Base-by-base conservation (phyloP, 2,329 filamentous ascomycete genomes). In the Dothidotthia symphoricarpi region DNA sequence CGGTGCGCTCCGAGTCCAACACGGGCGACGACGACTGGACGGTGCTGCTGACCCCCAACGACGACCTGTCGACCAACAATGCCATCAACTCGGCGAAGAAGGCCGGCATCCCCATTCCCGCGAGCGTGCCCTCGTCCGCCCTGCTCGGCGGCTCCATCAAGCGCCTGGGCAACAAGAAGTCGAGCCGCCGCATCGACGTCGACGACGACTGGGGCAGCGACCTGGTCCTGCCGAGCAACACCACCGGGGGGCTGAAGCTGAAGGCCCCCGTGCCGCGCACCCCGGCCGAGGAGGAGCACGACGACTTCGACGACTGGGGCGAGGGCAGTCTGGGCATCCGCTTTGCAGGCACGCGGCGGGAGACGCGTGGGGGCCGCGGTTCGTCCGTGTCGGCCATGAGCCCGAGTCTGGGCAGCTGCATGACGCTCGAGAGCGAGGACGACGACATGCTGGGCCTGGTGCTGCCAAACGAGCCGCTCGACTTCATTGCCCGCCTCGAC, bases 121-220 rank as follows among this genome's bases (percentile, higher is more conserved):
- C 80, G 34, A 90, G 90, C 61, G 82, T 97, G 22, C 89, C 91
- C 1, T 81, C 86, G 19, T 95, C 91, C 14, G 93, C 93, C 19
- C 74, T 98, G 28, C 80, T 93, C 64, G 91, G 91, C 36, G 93
- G 93, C 35, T 91, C 89, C 8, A 97, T 97, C 61, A 95, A 94
- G 71, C 78, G 90, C 53, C 75, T 97, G 24, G 90, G 90, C 10
- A 75, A 72, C 63, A 70, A 71, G 49, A 68, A 68, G 39, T 69
- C 69, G 41, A 54, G 55, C 38, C 66, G 64, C 49, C 71, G 69
- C 41, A 59, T 75, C 24, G 63, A 62, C 29, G 68, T 73, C 38
- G 69, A 70, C 47, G 73, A 75, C 44, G 73, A 75, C 58, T 76
- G 72, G 72, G 72, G 68, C 42, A 69, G 74, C 40, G 73, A 75